Conservation (phyloP, 75 land plant genomes). For the Pseudotsuga menziesii region DNA sequence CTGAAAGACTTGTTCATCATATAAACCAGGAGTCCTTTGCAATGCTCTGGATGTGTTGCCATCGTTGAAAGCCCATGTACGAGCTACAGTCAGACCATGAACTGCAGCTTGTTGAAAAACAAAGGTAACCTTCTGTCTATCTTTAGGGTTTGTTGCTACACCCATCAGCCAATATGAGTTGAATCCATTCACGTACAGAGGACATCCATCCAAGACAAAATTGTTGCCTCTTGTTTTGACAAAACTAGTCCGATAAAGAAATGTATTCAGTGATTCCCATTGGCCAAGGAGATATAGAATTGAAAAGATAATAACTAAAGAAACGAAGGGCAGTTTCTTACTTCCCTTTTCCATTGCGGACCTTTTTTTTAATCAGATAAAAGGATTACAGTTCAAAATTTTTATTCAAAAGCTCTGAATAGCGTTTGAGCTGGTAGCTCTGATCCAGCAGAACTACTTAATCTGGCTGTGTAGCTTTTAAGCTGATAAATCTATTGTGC, state of each 20-base stretch:
- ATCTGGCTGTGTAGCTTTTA: too few species aligned
- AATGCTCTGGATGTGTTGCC: constrained; percentile 22
- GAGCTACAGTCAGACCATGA: constrained; percentile 48
- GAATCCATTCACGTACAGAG: constrained; percentile 68
- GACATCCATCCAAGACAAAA: constrained; percentile 45
- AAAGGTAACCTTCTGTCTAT: constrained; percentile 31
- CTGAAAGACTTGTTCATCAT: constrained; percentile 37
- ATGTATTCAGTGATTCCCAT: too few species aligned
- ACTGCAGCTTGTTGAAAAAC: constrained; percentile 42
- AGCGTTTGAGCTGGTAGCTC: too few species aligned
- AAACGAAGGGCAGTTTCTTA: too few species aligned
- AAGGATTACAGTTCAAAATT: too few species aligned
- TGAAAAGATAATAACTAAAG: too few species aligned
- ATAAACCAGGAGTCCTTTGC: constrained; percentile 35
- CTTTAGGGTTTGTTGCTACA: constrained; percentile 24
- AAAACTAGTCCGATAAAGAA: constrained; percentile 10
- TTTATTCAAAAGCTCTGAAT: too few species aligned
- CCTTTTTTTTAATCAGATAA: too few species aligned
- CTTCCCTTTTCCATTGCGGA: too few species aligned
- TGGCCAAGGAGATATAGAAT: too few species aligned
- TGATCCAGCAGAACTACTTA: too few species aligned
- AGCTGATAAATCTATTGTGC: too few species aligned
- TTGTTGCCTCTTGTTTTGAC: constrained; percentile 28
- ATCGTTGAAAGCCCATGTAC: constrained; percentile 74
- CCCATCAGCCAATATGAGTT: constrained; percentile 87